A percentile compares a stretch with the other conserved stretches of the same genome.
phyloP scores from a whole-genome alignment of 108 stramenopile species.

The Nitzschia putrida region DNA sequence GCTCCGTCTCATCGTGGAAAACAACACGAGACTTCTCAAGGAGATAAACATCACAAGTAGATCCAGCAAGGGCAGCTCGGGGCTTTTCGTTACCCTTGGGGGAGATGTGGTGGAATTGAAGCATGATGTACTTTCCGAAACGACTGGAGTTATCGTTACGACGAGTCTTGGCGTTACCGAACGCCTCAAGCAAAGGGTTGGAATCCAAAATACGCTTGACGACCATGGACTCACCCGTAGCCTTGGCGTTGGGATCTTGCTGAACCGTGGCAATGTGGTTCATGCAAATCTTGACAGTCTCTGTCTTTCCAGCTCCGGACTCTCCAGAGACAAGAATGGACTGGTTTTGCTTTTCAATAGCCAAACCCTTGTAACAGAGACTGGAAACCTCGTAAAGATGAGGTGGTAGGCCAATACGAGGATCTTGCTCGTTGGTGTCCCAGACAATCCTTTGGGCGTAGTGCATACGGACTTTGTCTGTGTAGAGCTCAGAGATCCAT shows the following conservation, averaged over 20 bases:
- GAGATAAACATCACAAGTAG: slow-evolving; percentile 85
- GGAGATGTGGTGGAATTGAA: slow-evolving; percentile 61
- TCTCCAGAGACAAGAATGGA: slow-evolving; percentile 83
- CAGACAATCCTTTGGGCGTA: slow-evolving; percentile 72
- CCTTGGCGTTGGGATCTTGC: slow-evolving; percentile 37
- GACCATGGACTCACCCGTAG: slow-evolving; percentile 44
- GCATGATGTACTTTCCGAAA: slow-evolving; percentile 80
- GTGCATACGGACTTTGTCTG: slow-evolving; percentile 56
- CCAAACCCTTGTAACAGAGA: slow-evolving; percentile 67
- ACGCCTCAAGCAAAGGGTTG: slow-evolving; percentile 83
- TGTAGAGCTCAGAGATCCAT: slow-evolving; percentile 71
- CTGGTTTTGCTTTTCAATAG: slow-evolving; percentile 57
- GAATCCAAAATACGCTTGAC: slow-evolving; percentile 70
- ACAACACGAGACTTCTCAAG: slow-evolving; percentile 97
- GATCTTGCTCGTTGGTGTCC: slow-evolving; percentile 35
- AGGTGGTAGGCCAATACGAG: slow-evolving; percentile 40
- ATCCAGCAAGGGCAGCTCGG: slow-evolving; percentile 64
- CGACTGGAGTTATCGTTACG: slow-evolving; percentile 84
- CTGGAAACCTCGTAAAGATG: slow-evolving; percentile 75
- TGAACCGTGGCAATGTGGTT: slow-evolving; percentile 80
- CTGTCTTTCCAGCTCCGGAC: slow-evolving; percentile 88
- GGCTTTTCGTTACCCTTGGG: slow-evolving; percentile 34
- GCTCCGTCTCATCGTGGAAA: slow-evolving; percentile 83
- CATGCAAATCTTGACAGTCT: slow-evolving; percentile 88
- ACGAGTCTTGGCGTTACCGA: slow-evolving; percentile 87